Base-by-base conservation (phyloP, 2,329 filamentous ascomycete genomes). In the Atkinsonella texensis region DNA sequence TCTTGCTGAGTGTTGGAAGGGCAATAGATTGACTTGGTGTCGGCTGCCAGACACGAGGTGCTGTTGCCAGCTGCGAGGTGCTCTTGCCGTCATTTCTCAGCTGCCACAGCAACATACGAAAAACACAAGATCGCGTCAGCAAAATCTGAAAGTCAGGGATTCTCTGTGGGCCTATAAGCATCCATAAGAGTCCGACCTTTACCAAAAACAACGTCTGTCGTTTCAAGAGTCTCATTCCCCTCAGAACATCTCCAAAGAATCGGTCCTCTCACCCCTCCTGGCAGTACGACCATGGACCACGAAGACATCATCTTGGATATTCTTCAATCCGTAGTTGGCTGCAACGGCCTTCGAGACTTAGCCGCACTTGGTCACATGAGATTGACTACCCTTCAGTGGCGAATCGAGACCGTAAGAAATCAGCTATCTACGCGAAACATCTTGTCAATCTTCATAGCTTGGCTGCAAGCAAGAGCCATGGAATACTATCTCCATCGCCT, bases 381-480 rank as follows among this genome's bases (percentile, higher is more conserved):
- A 13, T 61, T 63, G 23, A 48, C 46, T 4, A 62, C 55, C 1
- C 48, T 67, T 4, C 56, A 62, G 28, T 55, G 52, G 32, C 60
- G 54, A 3, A 46, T 65, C 9, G 28, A 9, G 0, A 44, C 46
- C 2, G 57, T 51, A 10, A 40, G 38, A 7, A n/a, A 39, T 3
- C 45, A 40, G 2, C 56, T 64, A 12, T 35, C 53, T 1, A 2
- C 38, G 6, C n/a, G 18, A 9, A 58, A 49, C 43, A 55, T 59
- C n/a, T 56, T 55, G 1, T 59, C 57, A 6, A 57, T 65, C 32
- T 64, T 60, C 40, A 53, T 56, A 9, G 49, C 53, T 3, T 67
- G 65, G 65, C 55, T 67, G 8, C 50, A 56, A n/a, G 55, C 59
- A n/a, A 57, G 57, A 20, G 48, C 46, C 1, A 43, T 50, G 42